phyloP scores from a whole-genome alignment of 108 stramenopile species.

The Cyclostephanos invisitatus region DNA sequence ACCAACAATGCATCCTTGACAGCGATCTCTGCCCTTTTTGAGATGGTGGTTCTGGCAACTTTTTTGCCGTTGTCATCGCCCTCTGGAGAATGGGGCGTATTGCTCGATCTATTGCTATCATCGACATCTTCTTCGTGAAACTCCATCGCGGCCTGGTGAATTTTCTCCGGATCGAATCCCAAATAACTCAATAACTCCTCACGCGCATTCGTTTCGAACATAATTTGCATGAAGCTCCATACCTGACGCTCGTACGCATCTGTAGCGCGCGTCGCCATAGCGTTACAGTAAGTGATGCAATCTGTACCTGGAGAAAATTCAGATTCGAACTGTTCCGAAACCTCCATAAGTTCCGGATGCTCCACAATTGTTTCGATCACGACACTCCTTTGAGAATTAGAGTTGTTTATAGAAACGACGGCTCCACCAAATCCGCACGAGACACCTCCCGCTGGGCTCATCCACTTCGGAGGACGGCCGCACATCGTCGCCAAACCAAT shows the following conservation, averaged over 20 bases:
- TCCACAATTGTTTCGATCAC: slow-evolving; percentile 67
- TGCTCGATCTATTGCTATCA: slow-evolving; percentile 15
- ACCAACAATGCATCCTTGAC: slow-evolving; percentile 91
- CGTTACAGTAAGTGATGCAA: slow-evolving; percentile 73
- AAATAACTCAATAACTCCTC: slow-evolving; percentile 89
- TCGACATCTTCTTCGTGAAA: slow-evolving; percentile 34
- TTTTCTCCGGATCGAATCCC: slow-evolving; percentile 87
- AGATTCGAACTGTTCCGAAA: slow-evolving; percentile 70
- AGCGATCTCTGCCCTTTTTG: slow-evolving; percentile 63
- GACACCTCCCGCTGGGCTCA: slow-evolving; percentile 82
- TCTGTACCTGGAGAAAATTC: slow-evolving; percentile 53
- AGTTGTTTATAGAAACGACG: slow-evolving; percentile 66
- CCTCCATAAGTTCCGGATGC: slow-evolving; percentile 61
- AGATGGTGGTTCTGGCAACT: slow-evolving; percentile 37
- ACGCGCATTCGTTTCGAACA: slow-evolving; percentile 91
- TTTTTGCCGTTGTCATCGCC: slow-evolving; percentile 21
- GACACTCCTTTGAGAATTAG: slow-evolving; percentile 49
- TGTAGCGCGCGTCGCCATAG: slow-evolving; percentile 50
- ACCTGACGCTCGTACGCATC: slow-evolving; percentile 67
- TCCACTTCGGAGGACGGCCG: slow-evolving; percentile 95
- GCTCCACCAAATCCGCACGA: slow-evolving; percentile 93
- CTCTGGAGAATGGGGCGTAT: slow-evolving; percentile 1
- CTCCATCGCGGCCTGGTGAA: slow-evolving; percentile 59
- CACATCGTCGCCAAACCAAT: slow-evolving; percentile 59
- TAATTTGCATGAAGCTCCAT: slow-evolving; percentile 94